Conservation (phyloP, 306 rosid species). For the Dryas alaskensis region DNA sequence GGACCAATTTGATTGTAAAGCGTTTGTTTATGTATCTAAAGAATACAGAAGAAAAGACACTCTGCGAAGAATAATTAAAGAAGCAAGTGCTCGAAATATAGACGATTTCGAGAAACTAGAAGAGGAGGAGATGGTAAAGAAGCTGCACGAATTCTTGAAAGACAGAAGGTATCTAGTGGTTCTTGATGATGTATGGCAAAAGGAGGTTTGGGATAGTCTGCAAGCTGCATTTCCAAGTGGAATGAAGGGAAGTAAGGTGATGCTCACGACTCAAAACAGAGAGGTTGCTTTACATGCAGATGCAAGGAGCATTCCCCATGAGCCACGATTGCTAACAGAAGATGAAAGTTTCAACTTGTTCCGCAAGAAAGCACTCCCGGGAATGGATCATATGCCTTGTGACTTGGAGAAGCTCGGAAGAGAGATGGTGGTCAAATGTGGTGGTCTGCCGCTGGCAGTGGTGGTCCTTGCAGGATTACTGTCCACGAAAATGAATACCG, state of each 20-base stretch:
- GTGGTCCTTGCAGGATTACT: constrained; percentile 9
- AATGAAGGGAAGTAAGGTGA: background rate
- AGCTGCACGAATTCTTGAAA: background rate
- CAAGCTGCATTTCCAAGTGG: background rate
- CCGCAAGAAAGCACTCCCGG: background rate
- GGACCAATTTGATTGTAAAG: background rate
- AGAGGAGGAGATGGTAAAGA: background rate
- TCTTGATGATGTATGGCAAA: constrained; percentile 10
- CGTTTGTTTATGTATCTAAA: background rate
- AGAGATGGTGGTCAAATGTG: background rate
- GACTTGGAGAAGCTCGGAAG: background rate
- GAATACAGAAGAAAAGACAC: background rate
- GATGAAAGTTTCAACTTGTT: background rate
- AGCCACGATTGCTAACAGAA: background rate
- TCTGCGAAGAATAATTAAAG: background rate
- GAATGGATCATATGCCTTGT: background rate
- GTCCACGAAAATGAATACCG: background rate
- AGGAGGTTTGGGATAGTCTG: constrained; percentile 1
- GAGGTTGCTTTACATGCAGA: constrained; percentile 3
- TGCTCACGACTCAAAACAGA: no score
- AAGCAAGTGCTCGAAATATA: background rate
- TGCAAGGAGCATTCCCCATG: background rate
- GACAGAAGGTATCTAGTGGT: background rate
- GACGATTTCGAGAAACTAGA: background rate
- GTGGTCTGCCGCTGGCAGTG: background rate